A percentile compares a stretch with the other conserved stretches of the same genome.
phyloP scores from a whole-genome alignment of 176 grass and related monocot species.

The Otatea glauca region DNA sequence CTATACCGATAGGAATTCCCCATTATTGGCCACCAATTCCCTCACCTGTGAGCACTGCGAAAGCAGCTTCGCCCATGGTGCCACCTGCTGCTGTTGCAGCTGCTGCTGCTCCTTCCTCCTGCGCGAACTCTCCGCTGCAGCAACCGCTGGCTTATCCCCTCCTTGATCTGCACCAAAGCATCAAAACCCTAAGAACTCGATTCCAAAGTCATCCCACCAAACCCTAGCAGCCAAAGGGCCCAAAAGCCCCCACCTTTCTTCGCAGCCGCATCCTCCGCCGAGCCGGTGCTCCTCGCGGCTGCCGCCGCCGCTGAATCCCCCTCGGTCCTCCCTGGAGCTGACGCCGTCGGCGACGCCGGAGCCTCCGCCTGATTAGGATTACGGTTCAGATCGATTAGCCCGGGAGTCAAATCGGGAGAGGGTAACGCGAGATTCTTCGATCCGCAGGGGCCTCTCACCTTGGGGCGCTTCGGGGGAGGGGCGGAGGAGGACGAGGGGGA shows the following conservation, averaged over 20 bases:
- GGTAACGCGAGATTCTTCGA: conserved; percentile 19
- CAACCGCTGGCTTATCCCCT: conserved; percentile 36
- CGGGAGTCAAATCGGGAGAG: conserved; percentile 27
- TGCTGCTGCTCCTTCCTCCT: conserved; percentile 43
- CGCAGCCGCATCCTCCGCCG: conserved; percentile 31
- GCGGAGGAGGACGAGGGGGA: conserved; percentile 56
- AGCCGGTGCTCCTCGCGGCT: conserved; percentile 38
- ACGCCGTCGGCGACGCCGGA: conserved; percentile 46
- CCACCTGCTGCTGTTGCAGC: conserved; percentile 47
- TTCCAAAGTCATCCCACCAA: conserved; percentile 24
- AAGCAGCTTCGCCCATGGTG: conserved; percentile 86
- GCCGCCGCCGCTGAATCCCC: conserved; percentile 42
- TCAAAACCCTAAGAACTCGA: conserved; percentile 49
- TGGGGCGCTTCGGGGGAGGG: conserved; percentile 69
- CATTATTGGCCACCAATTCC: background rate
- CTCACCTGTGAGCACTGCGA: conserved; percentile 85
- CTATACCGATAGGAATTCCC: background rate
- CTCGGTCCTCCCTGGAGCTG: conserved; percentile 44
- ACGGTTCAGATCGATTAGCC: conserved; percentile 49
- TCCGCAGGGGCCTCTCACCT: conserved; percentile 61
- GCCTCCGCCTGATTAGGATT: conserved; percentile 27
- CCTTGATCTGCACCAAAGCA: conserved; percentile 64
- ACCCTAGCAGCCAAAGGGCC: conserved; percentile 6
- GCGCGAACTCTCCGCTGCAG: conserved; percentile 42
- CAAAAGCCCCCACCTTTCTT: conserved; percentile 44